These are phyloP conservation scores for Eucalyptus camaldulensis DNA, from an alignment of 345 rosid genomes.

Conservation along the genomic window DNA sequence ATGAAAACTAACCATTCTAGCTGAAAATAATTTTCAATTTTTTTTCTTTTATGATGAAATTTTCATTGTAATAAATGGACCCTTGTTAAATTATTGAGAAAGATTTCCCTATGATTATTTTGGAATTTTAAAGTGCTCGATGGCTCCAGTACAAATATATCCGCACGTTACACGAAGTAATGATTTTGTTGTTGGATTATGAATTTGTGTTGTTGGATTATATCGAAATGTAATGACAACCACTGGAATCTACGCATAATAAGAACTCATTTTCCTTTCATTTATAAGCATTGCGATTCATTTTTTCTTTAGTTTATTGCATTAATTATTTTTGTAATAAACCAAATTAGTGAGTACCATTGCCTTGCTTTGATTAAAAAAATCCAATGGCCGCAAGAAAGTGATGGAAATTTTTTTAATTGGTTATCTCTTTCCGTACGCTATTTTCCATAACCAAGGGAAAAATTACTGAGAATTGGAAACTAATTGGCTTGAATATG, in stretches of 20 bases:
- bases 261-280: background rate
- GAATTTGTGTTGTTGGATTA: background rate
- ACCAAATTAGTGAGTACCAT: background rate
- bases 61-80: no score
- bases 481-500: background rate
- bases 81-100: background rate
- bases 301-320: background rate
- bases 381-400: background rate
- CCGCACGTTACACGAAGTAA: background rate
- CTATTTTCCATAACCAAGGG: background rate
- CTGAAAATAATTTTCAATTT: no score
- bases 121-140: background rate
- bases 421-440: background rate
- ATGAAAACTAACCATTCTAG: no score
- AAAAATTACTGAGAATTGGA: no score
- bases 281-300: background rate
- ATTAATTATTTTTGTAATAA: no score
- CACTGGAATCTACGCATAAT: background rate
- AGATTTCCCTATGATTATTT: background rate
- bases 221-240: background rate
- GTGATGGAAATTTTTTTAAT: background rate
- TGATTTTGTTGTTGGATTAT: background rate
- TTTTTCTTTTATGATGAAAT: no score
- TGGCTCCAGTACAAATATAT: background rate
- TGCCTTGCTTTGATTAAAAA: background rate